A percentile compares a stretch with the other conserved stretches of the same genome.
phyloP scores from a whole-genome alignment of 2,329 filamentous ascomycete genomes.

The Neopestalotiopsis clavispora region DNA sequence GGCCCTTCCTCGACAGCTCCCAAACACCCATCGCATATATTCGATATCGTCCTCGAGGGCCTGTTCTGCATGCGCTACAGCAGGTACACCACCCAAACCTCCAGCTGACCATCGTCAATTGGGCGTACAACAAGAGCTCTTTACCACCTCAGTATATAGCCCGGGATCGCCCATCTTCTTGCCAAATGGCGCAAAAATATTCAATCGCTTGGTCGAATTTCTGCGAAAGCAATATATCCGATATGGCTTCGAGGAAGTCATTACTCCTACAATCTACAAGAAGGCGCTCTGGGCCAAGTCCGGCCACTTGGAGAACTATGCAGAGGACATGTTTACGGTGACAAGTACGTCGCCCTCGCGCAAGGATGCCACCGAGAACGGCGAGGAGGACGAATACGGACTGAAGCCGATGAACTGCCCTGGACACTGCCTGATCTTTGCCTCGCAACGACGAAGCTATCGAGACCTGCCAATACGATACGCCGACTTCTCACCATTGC shows the following conservation, averaged over 20 bases:
- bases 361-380: conserved; percentile 32
- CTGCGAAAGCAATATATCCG: conserved; percentile 82
- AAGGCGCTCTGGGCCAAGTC: conserved; percentile 85
- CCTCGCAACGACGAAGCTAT: conserved; percentile 83
- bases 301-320: conserved; percentile 88
- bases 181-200: conserved; percentile 80
- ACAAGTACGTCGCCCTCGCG: conserved; percentile 55
- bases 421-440: conserved; percentile 88
- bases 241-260: conserved; percentile 87
- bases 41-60: conserved; percentile 16
- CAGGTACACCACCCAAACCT: conserved; percentile 28
- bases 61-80: conserved; percentile 36
- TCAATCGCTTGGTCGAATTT: conserved; percentile 83
- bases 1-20: not conserved
- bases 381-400: conserved; percentile 50
- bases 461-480: conserved; percentile 88
- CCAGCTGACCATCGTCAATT: conserved; percentile 63
- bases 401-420: conserved; percentile 99
- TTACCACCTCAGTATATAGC: conserved; percentile 79
- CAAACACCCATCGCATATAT: not conserved
- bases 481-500: conserved; percentile 94
- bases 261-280: conserved; percentile 91
- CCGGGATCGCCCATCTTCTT: conserved; percentile 86
- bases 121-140: conserved; percentile 73
- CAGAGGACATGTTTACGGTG: conserved; percentile 91